phyloP scores from a whole-genome alignment of 1,284 basidiomycete species.

The Phellinidium pouzarii region DNA sequence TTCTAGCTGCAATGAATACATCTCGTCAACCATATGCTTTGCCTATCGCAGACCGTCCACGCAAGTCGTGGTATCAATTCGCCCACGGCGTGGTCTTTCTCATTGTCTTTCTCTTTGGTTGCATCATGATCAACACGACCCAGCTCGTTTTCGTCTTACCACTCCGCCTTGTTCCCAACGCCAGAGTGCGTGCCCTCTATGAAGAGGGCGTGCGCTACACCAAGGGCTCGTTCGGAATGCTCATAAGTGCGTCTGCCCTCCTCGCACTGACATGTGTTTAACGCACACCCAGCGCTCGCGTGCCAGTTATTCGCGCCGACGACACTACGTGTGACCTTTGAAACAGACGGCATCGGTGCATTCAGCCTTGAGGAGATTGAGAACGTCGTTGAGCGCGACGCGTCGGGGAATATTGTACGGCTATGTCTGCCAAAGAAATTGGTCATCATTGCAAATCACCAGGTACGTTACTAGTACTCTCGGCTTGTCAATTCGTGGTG shows the following conservation, averaged over 20 bases:
- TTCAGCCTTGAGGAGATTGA: constrained; percentile 55
- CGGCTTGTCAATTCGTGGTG: background rate
- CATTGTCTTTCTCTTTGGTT: constrained; percentile 60
- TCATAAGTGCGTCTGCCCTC: constrained; percentile 51
- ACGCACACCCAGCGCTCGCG: constrained; percentile 53
- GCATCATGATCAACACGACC: constrained; percentile 60
- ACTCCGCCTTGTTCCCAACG: constrained; percentile 50
- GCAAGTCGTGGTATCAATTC: constrained; percentile 46
- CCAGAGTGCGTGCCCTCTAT: constrained; percentile 45
- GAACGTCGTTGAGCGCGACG: constrained; percentile 47
- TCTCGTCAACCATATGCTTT: constrained; percentile 33
- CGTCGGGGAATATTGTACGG: constrained; percentile 47
- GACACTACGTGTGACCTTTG: constrained; percentile 67
- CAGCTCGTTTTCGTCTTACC: constrained; percentile 68
- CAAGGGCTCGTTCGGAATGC: constrained; percentile 74
- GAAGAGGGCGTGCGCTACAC: constrained; percentile 68
- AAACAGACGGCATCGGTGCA: constrained; percentile 55
- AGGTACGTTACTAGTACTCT: constrained; percentile 41
- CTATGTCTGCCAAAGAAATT: constrained; percentile 73
- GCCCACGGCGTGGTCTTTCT: constrained; percentile 48
- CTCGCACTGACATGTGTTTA: background rate
- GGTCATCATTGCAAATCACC: constrained; percentile 78
- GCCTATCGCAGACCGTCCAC: constrained; percentile 54
- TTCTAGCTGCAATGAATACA: background rate
- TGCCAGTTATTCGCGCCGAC: constrained; percentile 81